phyloP scores from a whole-genome alignment of 768 basidiomycete genomes.

The Tricholoma sp. region DNA sequence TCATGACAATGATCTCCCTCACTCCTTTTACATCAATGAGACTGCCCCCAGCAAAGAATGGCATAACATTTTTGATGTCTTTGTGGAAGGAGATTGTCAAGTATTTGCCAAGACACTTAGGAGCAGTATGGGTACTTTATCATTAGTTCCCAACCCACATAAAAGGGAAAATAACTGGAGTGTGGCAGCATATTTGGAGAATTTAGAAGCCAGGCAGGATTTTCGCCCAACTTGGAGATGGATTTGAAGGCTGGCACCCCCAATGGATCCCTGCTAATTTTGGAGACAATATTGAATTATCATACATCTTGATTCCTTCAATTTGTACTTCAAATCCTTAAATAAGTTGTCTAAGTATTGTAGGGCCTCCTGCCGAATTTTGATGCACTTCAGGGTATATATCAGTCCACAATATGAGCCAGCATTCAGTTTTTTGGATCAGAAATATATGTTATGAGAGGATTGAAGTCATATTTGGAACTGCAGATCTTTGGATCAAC shows the following conservation, averaged over 20 bases:
- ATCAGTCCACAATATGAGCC: too few relatives aligned
- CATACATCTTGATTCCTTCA: too few relatives aligned
- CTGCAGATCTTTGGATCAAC: too few relatives aligned
- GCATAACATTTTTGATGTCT: not conserved
- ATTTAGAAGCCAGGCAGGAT: not conserved
- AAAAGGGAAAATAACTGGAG: not conserved
- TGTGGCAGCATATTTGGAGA: not conserved
- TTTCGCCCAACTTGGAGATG: not conserved
- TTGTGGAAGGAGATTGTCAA: not conserved
- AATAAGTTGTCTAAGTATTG: too few relatives aligned
- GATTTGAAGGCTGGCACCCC: not conserved
- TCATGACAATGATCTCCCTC: not conserved
- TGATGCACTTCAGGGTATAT: too few relatives aligned
- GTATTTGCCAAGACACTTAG: not conserved
- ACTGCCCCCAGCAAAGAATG: not conserved
- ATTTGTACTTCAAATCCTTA: too few relatives aligned
- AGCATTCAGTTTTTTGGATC: too few relatives aligned
- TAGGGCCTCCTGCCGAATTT: too few relatives aligned
- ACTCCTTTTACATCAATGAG: not conserved
- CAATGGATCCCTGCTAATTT: too few relatives aligned
- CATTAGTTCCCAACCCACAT: not conserved
- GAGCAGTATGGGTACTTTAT: not conserved
- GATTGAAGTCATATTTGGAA: too few relatives aligned
- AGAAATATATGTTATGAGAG: too few relatives aligned
- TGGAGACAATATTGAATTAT: too few relatives aligned